phyloP scores from a whole-genome alignment of 2,329 filamentous ascomycete genomes.

The Reticulascus tulasneorum region DNA sequence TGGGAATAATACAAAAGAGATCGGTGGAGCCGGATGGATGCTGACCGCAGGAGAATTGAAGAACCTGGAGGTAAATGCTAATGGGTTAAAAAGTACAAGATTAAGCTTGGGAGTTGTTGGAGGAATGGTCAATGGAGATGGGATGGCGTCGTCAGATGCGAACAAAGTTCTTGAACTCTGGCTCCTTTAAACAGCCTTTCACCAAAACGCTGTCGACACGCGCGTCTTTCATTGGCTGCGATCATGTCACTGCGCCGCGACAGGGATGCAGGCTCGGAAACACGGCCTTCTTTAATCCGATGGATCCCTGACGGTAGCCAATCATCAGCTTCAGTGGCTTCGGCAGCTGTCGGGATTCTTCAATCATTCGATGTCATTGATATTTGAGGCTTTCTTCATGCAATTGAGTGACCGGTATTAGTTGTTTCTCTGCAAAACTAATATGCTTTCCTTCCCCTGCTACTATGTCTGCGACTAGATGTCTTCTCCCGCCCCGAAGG shows the following conservation, averaged over 20 bases:
- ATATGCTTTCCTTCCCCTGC: background rate
- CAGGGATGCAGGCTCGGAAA: conserved; percentile 4
- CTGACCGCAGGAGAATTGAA: too few relatives aligned
- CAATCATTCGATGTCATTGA: conserved; percentile 13
- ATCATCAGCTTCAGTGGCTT: conserved; percentile 2
- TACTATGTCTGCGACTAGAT: conserved; percentile 9
- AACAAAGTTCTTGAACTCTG: conserved; percentile 6
- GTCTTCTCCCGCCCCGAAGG: conserved; percentile 4
- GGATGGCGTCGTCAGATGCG: background rate
- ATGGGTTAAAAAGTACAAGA: too few relatives aligned
- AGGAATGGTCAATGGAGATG: background rate
- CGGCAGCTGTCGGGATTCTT: conserved; percentile 3
- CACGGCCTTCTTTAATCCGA: conserved; percentile 8
- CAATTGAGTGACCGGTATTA: background rate
- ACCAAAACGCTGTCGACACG: conserved; percentile 4
- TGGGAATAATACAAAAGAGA: too few relatives aligned
- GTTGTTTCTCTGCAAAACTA: background rate
- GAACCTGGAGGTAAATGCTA: too few relatives aligned
- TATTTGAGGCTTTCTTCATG: too few relatives aligned
- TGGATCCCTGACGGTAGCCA: conserved; percentile 4
- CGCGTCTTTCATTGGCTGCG: conserved; percentile 11
- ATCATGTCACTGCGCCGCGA: conserved; percentile 15
- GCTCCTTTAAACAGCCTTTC: conserved; percentile 11
- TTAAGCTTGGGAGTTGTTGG: background rate
- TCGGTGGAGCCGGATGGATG: too few relatives aligned